Evolutionary conservation across 805 yeast genomes (phyloP), one percentile per base, ranked within the genome.

Genomic region (Kregervanrija fluxuum): DNA sequence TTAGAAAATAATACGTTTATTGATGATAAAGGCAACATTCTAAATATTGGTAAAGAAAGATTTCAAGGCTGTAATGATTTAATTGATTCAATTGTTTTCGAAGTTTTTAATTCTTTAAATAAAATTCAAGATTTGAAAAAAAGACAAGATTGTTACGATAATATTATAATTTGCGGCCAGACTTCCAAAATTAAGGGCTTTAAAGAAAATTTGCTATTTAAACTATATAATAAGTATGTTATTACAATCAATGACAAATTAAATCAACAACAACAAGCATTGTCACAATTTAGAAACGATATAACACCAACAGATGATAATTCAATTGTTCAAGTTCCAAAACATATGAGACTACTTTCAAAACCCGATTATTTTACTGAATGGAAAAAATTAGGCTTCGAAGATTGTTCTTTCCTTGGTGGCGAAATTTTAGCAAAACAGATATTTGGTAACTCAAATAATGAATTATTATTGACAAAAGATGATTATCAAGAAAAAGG

Each of bases 311-410:
- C 49, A 11, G 59, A 49, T 55, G 66, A 46, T 52, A 51, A 50
- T 51, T 56, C 49, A 47, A 59, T 48, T 51, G 72, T 41, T 17
- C 98, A 91, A 65, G 89, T 82, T 2, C 98, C 97, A 16, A 79
- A 80, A n/a, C 70, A 80, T 11, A 74, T 90, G 45, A 79, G 75
- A 52, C 59, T 79, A 41, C 79, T 81, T 22, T 82, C 82, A 55
- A 74, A 79, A 61, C 95, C 96, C 0, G 98, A 91, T 45, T 90
- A 91, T 63, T 91, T 91, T 66, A 86, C 95, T 1, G 95, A 87
- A 53, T 91, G 97, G 97, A 90, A 90, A 65, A 79, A 78, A 61
- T 64, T 66, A 34, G 89, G 91, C 1, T 82, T 83, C 75, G 80
- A 82, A 46, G 89, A 86, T 53, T 77, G 82, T 31, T 73, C 79